Conservation (phyloP, 2,329 filamentous ascomycete genomes). For the Alternaria atra region DNA sequence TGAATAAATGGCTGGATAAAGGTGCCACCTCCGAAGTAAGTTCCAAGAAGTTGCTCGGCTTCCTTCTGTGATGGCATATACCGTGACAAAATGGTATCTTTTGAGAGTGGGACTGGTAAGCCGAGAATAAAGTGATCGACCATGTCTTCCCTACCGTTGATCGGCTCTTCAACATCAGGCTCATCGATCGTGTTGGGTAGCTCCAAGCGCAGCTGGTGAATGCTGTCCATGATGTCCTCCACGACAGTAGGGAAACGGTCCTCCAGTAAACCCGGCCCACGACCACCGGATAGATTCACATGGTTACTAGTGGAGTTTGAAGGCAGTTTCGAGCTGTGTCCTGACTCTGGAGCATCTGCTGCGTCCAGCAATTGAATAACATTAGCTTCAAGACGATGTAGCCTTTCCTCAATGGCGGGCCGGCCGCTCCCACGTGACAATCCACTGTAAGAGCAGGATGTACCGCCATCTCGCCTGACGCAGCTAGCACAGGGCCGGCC, state of each 20-base stretch:
- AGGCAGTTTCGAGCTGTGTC: neutral
- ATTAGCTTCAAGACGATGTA: neutral
- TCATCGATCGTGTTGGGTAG: neutral
- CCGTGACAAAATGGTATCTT: neutral
- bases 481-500: neutral
- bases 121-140: neutral
- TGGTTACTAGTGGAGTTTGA: too few relatives aligned
- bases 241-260: neutral
- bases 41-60: neutral
- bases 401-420: neutral
- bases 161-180: too few relatives aligned
- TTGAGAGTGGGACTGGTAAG: neutral
- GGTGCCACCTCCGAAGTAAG: neutral
- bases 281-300: too few relatives aligned
- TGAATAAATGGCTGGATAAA: neutral
- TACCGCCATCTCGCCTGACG: neutral
- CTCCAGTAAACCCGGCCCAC: too few relatives aligned
- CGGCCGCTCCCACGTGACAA: neutral
- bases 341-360: neutral
- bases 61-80: neutral
- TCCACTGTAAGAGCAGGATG: neutral
- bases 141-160: too few relatives aligned
- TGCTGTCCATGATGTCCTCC: neutral
- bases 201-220: neutral
- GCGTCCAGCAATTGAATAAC: neutral